These are phyloP conservation scores for Pythium myriotylum DNA, from an alignment of 352 stramenopile species.

Conservation along the genomic window DNA sequence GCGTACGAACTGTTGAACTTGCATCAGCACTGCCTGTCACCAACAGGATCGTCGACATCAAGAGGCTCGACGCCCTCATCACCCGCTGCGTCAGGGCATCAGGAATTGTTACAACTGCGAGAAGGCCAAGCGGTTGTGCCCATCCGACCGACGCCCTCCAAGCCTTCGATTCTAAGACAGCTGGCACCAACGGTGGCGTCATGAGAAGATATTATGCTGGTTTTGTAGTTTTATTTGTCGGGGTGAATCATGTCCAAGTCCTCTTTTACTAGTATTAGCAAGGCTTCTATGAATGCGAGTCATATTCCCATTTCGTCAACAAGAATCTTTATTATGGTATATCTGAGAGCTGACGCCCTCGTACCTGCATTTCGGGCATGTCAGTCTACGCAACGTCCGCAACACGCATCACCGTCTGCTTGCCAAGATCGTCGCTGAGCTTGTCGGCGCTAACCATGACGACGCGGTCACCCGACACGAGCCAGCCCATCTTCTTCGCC, in stretches of 20 bases:
- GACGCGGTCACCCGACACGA: slow-evolving; percentile 87
- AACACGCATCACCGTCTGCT: slow-evolving; percentile 84
- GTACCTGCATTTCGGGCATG: too few relatives aligned
- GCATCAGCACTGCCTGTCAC: slow-evolving; percentile 28
- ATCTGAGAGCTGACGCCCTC: too few relatives aligned
- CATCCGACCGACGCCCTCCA: slow-evolving; percentile 16
- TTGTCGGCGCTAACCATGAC: slow-evolving; percentile 87
- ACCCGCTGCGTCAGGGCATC: slow-evolving; percentile 2
- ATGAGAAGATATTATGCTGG: not conserved
- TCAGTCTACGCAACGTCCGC: slow-evolving; percentile 64
- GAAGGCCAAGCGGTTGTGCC: slow-evolving; percentile 2
- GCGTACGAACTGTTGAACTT: slow-evolving; percentile 73
- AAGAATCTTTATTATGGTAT: not conserved
- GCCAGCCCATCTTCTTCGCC: slow-evolving; percentile 92
- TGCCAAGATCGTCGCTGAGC: slow-evolving; percentile 76
- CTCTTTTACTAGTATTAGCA: too few relatives aligned
- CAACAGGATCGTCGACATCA: slow-evolving; percentile 11
- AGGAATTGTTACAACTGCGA: slow-evolving; percentile 2
- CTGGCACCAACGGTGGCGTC: slow-evolving; percentile 16
- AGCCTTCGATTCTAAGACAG: slow-evolving; percentile 27
- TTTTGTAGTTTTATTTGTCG: not conserved
- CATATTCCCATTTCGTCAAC: too few relatives aligned
- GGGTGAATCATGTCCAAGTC: not conserved
- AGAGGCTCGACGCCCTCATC: slow-evolving; percentile 17
- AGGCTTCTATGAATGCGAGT: too few relatives aligned